phyloP scores from a whole-genome alignment of 2,329 filamentous ascomycete species.

The Coniochaeta sp. region DNA sequence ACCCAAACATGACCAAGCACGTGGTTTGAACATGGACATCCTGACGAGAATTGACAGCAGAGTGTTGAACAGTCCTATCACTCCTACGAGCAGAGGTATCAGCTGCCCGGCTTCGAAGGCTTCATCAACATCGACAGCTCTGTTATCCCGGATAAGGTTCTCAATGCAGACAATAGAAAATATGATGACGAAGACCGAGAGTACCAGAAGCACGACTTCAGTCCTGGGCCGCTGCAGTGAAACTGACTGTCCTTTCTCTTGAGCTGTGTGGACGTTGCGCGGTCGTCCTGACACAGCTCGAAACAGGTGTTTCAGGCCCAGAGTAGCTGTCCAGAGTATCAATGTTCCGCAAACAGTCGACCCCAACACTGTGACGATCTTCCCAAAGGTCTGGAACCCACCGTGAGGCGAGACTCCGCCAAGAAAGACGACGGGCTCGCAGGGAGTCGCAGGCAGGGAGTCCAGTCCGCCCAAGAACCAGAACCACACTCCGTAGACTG shows the following conservation, averaged over 20 bases:
- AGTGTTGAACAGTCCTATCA: neutral
- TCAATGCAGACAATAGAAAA: neutral
- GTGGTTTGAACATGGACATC: neutral
- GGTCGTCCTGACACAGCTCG: neutral
- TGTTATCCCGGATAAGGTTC: neutral
- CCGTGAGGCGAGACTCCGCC: neutral
- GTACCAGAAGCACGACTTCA: neutral
- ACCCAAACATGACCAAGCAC: neutral
- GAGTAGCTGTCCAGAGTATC: neutral
- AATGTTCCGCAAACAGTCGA: neutral
- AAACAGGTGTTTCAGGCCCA: neutral
- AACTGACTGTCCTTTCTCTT: neutral
- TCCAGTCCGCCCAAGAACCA: conserved; percentile 1
- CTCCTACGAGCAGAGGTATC: neutral
- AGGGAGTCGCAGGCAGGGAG: neutral
- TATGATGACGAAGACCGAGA: neutral
- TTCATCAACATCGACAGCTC: neutral
- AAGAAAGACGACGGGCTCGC: neutral
- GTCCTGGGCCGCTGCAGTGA: neutral
- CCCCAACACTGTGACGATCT: neutral
- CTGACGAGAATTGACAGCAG: neutral
- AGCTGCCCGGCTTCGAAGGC: neutral
- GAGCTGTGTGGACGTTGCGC: neutral
- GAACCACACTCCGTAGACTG: conserved; percentile 2
- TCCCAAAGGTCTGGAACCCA: conserved; percentile 1